phyloP scores from a whole-genome alignment of 352 stramenopile genomes.

The Phytopythium oedochilum region DNA sequence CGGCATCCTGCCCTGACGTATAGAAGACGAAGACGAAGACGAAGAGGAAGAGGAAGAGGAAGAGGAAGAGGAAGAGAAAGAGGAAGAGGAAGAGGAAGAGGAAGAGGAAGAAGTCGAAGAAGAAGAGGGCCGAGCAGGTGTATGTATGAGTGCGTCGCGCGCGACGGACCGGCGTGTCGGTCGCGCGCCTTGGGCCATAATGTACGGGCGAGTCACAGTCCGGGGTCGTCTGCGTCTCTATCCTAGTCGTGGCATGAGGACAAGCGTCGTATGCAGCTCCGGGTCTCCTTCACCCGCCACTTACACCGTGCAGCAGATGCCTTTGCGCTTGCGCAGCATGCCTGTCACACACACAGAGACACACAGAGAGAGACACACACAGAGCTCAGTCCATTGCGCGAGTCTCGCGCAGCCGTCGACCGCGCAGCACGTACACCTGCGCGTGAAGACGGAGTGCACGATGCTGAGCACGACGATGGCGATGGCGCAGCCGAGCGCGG shows the following conservation, averaged over 20 bases:
- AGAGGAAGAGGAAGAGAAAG: neutral
- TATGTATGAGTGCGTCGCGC: slow-evolving; percentile 1
- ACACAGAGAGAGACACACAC: too few relatives aligned
- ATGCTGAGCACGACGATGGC: slow-evolving; percentile 51
- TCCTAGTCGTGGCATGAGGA: too few relatives aligned
- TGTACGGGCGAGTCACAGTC: neutral
- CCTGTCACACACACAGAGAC: slow-evolving; percentile 4
- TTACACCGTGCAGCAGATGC: slow-evolving; percentile 30
- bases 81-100: neutral
- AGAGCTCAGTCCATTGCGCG: too few relatives aligned
- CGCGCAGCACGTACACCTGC: slow-evolving; percentile 41
- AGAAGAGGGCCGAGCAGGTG: too few relatives aligned
- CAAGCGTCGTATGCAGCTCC: too few relatives aligned
- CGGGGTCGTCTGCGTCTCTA: too few relatives aligned
- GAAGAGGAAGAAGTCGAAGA: too few relatives aligned
- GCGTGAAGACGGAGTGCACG: slow-evolving; percentile 62
- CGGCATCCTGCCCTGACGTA: slow-evolving; percentile 76
- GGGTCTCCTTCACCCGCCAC: too few relatives aligned
- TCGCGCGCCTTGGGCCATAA: neutral
- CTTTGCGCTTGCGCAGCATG: slow-evolving; percentile 49
- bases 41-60: neutral
- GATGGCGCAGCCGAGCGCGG: slow-evolving; percentile 40
- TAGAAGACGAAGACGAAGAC: neutral
- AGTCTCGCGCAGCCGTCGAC: neutral
- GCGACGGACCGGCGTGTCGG: neutral